Percentiles rank a stretch among this genome's conserved stretches.
These are phyloP conservation scores for Stachybotrys elegans DNA, from an alignment of 2,329 filamentous ascomycete species.

Conservation along the genomic window DNA sequence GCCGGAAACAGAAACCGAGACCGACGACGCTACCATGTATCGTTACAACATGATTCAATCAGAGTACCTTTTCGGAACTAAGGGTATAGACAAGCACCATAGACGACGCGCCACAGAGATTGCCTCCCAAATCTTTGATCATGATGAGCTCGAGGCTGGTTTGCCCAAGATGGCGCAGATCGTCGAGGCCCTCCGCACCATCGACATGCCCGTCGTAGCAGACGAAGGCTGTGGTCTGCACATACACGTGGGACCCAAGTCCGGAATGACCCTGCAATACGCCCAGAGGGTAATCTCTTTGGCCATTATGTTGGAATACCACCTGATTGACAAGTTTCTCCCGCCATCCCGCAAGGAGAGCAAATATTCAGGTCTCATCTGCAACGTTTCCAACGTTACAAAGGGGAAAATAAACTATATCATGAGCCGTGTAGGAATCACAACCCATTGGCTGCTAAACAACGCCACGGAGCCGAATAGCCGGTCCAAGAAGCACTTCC, in stretches of 20 bases:
- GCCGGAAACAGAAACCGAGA: too few relatives aligned
- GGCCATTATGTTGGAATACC: conserved; percentile 13
- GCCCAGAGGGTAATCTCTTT: conserved; percentile 18
- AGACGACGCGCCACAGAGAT: conserved; percentile 14
- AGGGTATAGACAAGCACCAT: background rate
- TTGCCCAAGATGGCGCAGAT: conserved; percentile 5
- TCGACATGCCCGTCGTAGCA: conserved; percentile 5
- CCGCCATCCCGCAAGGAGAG: background rate
- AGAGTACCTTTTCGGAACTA: conserved; percentile 3
- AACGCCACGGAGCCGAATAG: too few relatives aligned
- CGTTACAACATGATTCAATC: conserved; percentile 11
- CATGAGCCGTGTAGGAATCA: too few relatives aligned
- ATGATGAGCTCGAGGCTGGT: conserved; percentile 11
- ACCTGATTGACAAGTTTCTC: conserved; percentile 9
- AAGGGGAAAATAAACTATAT: background rate
- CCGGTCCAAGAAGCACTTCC: too few relatives aligned
- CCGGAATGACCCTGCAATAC: conserved; percentile 14
- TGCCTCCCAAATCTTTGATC: conserved; percentile 11
- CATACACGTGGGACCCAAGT: conserved; percentile 16
- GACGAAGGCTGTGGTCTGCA: conserved; percentile 18
- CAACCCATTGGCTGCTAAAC: too few relatives aligned
- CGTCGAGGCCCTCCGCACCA: conserved; percentile 9
- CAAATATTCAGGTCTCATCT: background rate
- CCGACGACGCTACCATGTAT: too few relatives aligned
- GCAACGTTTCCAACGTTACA: conserved; percentile 1